Base-by-base conservation (phyloP, 176 grass and related monocot species). In the Ananas comosus region DNA sequence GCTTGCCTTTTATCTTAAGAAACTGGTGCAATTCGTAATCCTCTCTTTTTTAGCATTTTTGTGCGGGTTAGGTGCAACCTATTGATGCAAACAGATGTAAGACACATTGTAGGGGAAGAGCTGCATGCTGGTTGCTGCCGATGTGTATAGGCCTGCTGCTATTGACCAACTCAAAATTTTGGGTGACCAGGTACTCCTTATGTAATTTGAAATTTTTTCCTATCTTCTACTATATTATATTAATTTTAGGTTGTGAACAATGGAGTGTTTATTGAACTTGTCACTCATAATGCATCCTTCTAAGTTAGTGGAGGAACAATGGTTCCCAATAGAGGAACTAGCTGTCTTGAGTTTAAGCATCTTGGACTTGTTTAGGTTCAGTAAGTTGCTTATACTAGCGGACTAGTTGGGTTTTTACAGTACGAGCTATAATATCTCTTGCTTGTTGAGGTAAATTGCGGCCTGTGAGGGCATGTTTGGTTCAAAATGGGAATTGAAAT, bases 111-210 rank as follows among this genome's bases (percentile, higher is more conserved):
- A 99, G 94, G 94, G 89, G 21, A 99, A 91, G 82, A 93, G 94
- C 64, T 99, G 90, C 64, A 88, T 99, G 90, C 82, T 93, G 58
- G 80, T 99, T 12, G 94, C 94, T 72, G 87, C 89, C 53, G 94
- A 99, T 78, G 90, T 99, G 72, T 93, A 99, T 81, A 85, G 94
- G 82, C 94, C 94, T 81, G 94, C 94, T 76, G 94, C 94, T 66
- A 93, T 99, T 76, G 94, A 99, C 78, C 94, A 99, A 81, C 89
- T 99, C 50, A 77, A 72, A 50, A 84, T 99, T 56, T 74, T 99
- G 71, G 85, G 94, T 51, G 68, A 91, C 79, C 83, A 99, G 89
- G 94, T 99, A 81, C 25, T 48, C 28, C 22, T 74, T 64, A 17
- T 16, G 53, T 24, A 67, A 52, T 12, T 54, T 48, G 21, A 75